These are phyloP conservation scores for Syzygium oleosum DNA, from an alignment of 345 rosid species.

Conservation along the genomic window DNA sequence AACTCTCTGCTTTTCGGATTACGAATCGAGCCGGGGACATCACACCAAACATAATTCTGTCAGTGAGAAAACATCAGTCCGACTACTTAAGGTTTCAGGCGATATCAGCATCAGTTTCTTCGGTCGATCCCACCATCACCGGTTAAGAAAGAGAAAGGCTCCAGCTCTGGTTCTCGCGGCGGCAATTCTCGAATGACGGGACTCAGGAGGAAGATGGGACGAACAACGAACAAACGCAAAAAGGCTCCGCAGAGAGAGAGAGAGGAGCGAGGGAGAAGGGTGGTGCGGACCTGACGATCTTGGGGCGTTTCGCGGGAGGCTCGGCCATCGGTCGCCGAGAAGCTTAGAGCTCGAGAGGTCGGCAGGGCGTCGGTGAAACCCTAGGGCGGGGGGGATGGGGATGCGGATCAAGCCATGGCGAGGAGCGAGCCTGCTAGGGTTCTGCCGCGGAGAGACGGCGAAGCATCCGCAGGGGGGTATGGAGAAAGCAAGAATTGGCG, in stretches of 20 bases:
- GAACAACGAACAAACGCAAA: not conserved
- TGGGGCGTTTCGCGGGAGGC: slow-evolving; percentile 49
- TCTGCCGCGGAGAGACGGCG: not conserved
- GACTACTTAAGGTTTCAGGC: not conserved
- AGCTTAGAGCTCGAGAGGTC: not conserved
- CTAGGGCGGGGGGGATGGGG: not conserved
- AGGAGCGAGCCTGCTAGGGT: not conserved
- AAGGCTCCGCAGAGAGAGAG: not conserved
- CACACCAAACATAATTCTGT: not conserved
- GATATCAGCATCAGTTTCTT: not conserved
- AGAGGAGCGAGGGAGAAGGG: not conserved
- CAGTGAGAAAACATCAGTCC: not conserved
- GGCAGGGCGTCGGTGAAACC: not conserved
- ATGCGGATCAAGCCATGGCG: not conserved
- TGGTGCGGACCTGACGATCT: slow-evolving; percentile 20
- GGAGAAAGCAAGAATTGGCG: not conserved
- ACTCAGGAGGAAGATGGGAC: not conserved
- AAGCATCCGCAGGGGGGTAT: not conserved
- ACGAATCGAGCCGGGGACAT: not conserved
- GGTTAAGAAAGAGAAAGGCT: not conserved
- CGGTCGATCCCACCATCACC: not conserved
- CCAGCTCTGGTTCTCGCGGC: not conserved
- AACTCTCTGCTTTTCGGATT: not conserved
- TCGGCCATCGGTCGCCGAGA: slow-evolving; percentile 4
- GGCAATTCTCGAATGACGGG: not conserved